Conservation (phyloP, 768 basidiomycete genomes). For the Lentinula guzmanii region DNA sequence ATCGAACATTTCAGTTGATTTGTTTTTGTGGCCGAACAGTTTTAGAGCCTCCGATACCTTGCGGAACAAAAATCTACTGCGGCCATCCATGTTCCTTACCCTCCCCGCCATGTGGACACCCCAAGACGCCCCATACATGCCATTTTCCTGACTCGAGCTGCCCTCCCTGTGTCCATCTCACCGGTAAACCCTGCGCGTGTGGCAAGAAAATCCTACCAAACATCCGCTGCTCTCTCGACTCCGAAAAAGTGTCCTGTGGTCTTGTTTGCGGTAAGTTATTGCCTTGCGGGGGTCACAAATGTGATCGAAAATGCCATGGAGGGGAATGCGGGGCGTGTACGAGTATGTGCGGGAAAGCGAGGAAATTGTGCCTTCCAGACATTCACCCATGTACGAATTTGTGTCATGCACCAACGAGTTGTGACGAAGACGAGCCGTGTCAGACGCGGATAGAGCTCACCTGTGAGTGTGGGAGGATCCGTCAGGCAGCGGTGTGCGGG, state of each 20-base stretch:
- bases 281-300: constrained; percentile 85
- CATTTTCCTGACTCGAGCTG: constrained; percentile 69
- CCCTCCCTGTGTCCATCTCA: constrained; percentile 84
- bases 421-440: constrained; percentile 79
- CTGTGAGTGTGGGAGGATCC: constrained; percentile 82
- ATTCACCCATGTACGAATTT: constrained; percentile 70
- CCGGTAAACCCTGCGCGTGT: constrained; percentile 79
- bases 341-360: constrained; percentile 77
- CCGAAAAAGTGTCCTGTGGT: constrained; percentile 80
- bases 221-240: constrained; percentile 74
- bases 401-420: constrained; percentile 88
- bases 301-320: constrained; percentile 76
- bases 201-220: constrained; percentile 80
- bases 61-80: constrained; percentile 77
- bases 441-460: constrained; percentile 55
- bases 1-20: constrained; percentile 39
- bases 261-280: constrained; percentile 73
- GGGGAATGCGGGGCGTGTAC: constrained; percentile 77
- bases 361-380: constrained; percentile 72
- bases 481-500: constrained; percentile 70
- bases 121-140: constrained; percentile 70
- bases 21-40: constrained; percentile 86
- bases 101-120: constrained; percentile 76
- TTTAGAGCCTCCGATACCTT: constrained; percentile 83
- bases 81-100: constrained; percentile 71